Conservation (phyloP, 225 moss, liverwort and hornwort genomes). For the Takakia lepidozioides region DNA sequence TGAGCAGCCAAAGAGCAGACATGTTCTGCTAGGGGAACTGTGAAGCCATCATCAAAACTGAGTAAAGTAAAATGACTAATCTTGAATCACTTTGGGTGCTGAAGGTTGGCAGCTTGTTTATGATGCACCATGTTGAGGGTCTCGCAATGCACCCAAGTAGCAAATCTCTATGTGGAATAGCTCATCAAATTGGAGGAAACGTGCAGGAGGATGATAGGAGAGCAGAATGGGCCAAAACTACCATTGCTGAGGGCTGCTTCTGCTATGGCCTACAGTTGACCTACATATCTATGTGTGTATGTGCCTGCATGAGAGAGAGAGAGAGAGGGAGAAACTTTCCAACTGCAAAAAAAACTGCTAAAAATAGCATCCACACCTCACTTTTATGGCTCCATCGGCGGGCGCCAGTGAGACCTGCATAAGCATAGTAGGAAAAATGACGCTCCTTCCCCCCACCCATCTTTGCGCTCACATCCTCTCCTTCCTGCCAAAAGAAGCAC, state of each 20-base stretch:
- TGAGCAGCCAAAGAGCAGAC: too few relatives aligned
- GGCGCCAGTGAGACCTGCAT: constrained; percentile 64
- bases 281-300: too few relatives aligned
- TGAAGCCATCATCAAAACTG: background rate
- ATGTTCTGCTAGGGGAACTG: too few relatives aligned
- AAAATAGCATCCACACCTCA: constrained; percentile 73
- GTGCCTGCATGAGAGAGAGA: too few relatives aligned
- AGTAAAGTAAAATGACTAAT: background rate
- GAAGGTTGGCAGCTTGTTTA: too few relatives aligned
- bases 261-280: too few relatives aligned
- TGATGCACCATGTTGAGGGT: too few relatives aligned
- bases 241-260: background rate
- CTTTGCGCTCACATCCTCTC: constrained; percentile 64
- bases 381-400: constrained; percentile 71
- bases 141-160: too few relatives aligned
- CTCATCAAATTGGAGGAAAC: background rate
- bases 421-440: constrained; percentile 96
- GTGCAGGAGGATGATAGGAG: background rate
- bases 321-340: too few relatives aligned
- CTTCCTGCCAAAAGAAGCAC: constrained; percentile 29
- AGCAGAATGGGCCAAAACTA: background rate
- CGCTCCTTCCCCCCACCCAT: constrained; percentile 74
- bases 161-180: too few relatives aligned
- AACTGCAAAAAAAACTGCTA: too few relatives aligned
- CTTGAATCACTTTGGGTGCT: too few relatives aligned